Percentiles rank a stretch among this genome's conserved stretches.
These are phyloP conservation scores for Scheffersomyces stipitis DNA, from an alignment of 805 yeast species.

Conservation along the genomic window DNA sequence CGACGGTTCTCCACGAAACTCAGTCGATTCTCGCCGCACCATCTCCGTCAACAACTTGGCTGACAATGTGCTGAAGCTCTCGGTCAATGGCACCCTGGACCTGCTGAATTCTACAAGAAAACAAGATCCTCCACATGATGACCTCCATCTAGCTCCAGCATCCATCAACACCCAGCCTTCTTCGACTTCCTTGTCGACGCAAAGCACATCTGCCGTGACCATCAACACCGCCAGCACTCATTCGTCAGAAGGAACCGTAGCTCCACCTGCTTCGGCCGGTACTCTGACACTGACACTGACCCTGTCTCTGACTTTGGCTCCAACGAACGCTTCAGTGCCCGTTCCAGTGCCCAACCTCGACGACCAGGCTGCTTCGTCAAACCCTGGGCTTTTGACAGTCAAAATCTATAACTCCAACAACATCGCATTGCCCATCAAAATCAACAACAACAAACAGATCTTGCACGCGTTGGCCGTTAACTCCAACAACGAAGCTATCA, in stretches of 20 bases:
- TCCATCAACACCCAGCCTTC: background rate
- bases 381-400: slow-evolving; percentile 75
- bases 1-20: slow-evolving; percentile 16
- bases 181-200: slow-evolving; percentile 1
- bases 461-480: slow-evolving; percentile 66
- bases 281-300: background rate
- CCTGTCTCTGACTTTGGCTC: background rate
- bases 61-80: slow-evolving; percentile 22
- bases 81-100: slow-evolving; percentile 2
- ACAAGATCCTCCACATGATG: background rate
- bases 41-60: slow-evolving; percentile 20
- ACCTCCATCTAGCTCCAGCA: background rate
- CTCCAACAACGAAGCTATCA: slow-evolving; percentile 30
- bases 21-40: slow-evolving; percentile 27
- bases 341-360: slow-evolving; percentile 1
- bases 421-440: slow-evolving; percentile 67
- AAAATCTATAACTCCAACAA: slow-evolving; percentile 71
- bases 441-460: slow-evolving; percentile 62
- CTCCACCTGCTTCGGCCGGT: background rate
- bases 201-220: background rate
- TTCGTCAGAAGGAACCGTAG: background rate
- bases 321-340: background rate
- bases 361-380: slow-evolving; percentile 9
- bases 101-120: background rate
- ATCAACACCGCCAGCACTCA: slow-evolving; percentile 1